A percentile compares a stretch with the other conserved stretches of the same genome.
These are phyloP conservation scores for Prunus dulcis DNA, from an alignment of 306 rosid species.

Conservation along the genomic window DNA sequence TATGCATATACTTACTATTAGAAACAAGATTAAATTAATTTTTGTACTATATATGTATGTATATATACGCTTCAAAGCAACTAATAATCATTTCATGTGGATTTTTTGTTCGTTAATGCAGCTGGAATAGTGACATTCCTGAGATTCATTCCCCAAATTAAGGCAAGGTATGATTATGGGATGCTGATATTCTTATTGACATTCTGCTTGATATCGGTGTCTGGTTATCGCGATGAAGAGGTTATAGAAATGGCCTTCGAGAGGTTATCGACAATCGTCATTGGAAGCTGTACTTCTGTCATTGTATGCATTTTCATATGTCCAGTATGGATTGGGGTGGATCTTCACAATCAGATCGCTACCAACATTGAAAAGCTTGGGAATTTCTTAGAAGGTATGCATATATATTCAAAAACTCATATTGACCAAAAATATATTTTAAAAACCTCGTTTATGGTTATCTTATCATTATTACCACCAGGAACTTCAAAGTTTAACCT, in stretches of 20 bases:
- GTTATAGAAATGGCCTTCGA: conserved; percentile 1
- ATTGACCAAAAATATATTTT: too few species aligned
- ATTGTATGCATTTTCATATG: conserved; percentile 1
- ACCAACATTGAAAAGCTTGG: conserved; percentile 27
- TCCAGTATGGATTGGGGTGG: conserved; percentile 23
- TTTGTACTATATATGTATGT: neutral
- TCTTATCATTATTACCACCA: neutral
- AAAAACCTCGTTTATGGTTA: neutral
- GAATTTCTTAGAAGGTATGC: conserved; percentile 22
- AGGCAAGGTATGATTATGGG: conserved; percentile 30
- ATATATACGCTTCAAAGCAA: neutral
- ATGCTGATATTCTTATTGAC: conserved; percentile 19
- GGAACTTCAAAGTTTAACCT: neutral
- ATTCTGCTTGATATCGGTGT: conserved; percentile 24
- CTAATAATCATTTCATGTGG: neutral
- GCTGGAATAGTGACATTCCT: conserved; percentile 17
- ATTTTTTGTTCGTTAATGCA: neutral
- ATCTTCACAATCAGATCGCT: conserved; percentile 20
- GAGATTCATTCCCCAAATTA: conserved; percentile 23
- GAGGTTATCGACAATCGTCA: conserved; percentile 7
- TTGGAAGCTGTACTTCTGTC: conserved; percentile 9
- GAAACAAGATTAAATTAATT: neutral
- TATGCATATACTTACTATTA: neutral
- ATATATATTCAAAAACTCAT: neutral
- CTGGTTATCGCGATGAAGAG: conserved; percentile 23